Evolutionary conservation across 305 asterid species (phyloP), one percentile per base, ranked within the genome.

Genomic region (Fraxinus platypoda): DNA sequence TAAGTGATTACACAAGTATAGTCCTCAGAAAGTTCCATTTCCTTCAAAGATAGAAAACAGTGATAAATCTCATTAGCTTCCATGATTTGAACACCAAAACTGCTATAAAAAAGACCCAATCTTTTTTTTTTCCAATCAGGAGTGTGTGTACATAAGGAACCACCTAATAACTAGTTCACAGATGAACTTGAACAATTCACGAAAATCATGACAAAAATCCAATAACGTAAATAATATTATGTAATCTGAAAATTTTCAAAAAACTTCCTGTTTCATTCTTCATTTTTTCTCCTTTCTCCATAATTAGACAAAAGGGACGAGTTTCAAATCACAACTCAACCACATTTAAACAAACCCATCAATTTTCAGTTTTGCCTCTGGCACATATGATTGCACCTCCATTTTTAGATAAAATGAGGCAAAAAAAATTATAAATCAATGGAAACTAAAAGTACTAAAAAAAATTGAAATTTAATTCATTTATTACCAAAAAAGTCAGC

Each of bases 401-500:
- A 17, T 52, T 52, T 52, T 52, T 13, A 59, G 30, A 59, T 21
- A 21, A 21, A 19, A 21, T 6, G 3, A 21, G 28, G 70, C 11
- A 57, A 57, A 57, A 19, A 19, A 7, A 28, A 1, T 30, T 30
- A 30, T 30, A 43, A 43, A 17, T n/a, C 25, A 17, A 15, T 17
- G 0, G 7, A 49, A 49, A 13, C 8, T 3, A 1, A 49, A 17
- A 49, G 1, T 15, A 59, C 28, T 33, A 4, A 59, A 59, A 59
- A 15, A 19, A 17, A 31, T 1, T 8, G 26, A 54, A 54, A 54
- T n/a, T 54, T 54, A 54, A n/a, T 19, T n/a, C 66, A 59, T 59
- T 7, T 21, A 82, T 85, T 84, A 89, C 89, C 87, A 21, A 4
- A 19, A 87, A 79, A 71, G 1, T 87, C 87, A 91, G 31, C 83